phyloP scores from a whole-genome alignment of 2,329 filamentous ascomycete genomes.

The Juglanconis oblonga region DNA sequence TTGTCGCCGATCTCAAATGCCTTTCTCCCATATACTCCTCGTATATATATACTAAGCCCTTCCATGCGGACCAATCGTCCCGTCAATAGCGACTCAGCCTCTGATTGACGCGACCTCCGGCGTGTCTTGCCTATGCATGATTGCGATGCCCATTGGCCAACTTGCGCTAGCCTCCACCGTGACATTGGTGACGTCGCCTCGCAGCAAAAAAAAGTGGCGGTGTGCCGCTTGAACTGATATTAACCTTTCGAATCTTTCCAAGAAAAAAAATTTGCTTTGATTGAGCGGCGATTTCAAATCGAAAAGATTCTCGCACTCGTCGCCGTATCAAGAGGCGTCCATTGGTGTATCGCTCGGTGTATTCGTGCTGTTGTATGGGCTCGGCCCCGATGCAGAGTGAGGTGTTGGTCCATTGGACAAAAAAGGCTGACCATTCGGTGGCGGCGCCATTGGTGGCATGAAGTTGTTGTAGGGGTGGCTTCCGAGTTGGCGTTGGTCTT shows the following conservation, averaged over 20 bases:
- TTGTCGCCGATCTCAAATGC: no score
- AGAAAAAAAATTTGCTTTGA: no score
- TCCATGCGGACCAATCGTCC: no score
- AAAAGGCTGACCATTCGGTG: slow-evolving; percentile 9
- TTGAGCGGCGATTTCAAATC: background rate
- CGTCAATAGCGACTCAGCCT: no score
- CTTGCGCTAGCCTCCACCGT: background rate
- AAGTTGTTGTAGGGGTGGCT: background rate
- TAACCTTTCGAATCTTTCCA: no score
- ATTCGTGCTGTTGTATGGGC: slow-evolving; percentile 2
- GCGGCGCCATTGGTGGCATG: slow-evolving; percentile 1
- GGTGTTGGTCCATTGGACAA: slow-evolving; percentile 7
- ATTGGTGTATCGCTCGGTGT: slow-evolving; percentile 16
- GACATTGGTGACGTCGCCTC: background rate
- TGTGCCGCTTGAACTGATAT: background rate
- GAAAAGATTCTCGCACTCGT: no score
- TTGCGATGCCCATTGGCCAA: background rate
- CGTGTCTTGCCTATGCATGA: no score
- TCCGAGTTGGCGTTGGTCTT: slow-evolving; percentile 1
- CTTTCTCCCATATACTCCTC: no score
- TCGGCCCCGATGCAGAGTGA: slow-evolving; percentile 1
- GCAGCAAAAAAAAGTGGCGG: background rate
- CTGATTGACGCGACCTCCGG: no score
- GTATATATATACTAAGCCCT: no score
- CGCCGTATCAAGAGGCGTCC: slow-evolving; percentile 5